Percentiles rank a stretch among this genome's conserved stretches.
Conservation (phyloP, 2,329 filamentous ascomycete species). For the Metarhizium brunneum region DNA sequence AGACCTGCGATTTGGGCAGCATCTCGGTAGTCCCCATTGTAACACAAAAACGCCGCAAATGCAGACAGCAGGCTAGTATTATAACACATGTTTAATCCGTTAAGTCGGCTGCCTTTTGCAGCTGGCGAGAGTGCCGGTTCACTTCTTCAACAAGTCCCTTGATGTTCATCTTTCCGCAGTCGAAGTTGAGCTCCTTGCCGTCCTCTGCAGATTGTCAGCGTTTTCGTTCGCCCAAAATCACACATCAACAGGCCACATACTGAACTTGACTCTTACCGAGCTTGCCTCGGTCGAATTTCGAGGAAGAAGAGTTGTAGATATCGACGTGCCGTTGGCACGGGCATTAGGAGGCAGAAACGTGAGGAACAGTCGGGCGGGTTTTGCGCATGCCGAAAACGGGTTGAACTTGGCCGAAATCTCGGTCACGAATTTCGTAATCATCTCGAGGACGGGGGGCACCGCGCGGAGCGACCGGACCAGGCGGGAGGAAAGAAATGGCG, state of each 20-base stretch:
- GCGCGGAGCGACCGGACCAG: constrained; percentile 1
- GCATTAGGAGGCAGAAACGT: constrained; percentile 74
- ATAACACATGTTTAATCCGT: constrained; percentile 28
- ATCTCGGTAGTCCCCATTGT: not conserved
- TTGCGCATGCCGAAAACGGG: constrained; percentile 72
- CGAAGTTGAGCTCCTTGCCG: constrained; percentile 79
- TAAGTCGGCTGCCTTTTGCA: constrained; percentile 79
- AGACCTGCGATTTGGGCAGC: constrained; percentile 9
- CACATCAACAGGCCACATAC: constrained; percentile 37
- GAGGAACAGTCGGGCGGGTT: constrained; percentile 81
- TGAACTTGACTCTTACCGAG: constrained; percentile 73
- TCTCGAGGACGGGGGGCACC: constrained; percentile 28
- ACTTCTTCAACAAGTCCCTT: constrained; percentile 82
- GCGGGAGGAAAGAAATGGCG: not conserved
- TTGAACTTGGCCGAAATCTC: constrained; percentile 83
- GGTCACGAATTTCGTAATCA: constrained; percentile 83
- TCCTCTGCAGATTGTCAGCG: constrained; percentile 55
- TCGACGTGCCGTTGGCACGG: constrained; percentile 61
- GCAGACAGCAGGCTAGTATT: constrained; percentile 14
- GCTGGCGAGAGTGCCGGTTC: constrained; percentile 73
- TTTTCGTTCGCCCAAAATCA: not conserved
- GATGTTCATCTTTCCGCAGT: constrained; percentile 73
- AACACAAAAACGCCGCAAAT: constrained; percentile 25
- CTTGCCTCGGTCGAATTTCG: constrained; percentile 59
- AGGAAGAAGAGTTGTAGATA: constrained; percentile 69